These are phyloP conservation scores for Ceratobasidium sp. DNA, from an alignment of 1,284 basidiomycete species.

Conservation along the genomic window DNA sequence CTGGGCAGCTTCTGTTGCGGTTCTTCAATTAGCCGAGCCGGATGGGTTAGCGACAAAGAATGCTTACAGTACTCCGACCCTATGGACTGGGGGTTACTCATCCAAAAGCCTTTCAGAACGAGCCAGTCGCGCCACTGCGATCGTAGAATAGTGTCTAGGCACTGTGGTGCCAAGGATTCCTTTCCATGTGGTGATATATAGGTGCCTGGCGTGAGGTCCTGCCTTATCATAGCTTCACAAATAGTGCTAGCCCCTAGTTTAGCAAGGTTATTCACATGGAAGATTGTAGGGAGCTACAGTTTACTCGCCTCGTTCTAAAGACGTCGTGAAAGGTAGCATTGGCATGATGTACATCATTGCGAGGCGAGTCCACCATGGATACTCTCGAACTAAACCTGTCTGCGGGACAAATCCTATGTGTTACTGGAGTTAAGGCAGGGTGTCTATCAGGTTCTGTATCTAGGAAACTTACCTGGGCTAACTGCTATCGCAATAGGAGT, in stretches of 20 bases:
- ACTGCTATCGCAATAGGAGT: constrained; percentile 38
- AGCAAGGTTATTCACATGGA: neutral
- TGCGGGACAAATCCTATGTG: constrained; percentile 45
- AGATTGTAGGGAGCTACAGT: neutral
- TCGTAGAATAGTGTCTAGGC: constrained; percentile 37
- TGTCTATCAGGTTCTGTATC: neutral
- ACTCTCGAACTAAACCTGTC: constrained; percentile 45
- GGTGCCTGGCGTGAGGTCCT: constrained; percentile 41
- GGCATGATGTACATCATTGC: constrained; percentile 40
- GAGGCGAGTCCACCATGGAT: neutral
- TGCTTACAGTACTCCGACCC: no score
- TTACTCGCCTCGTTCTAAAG: constrained; percentile 38
- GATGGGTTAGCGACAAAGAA: no score
- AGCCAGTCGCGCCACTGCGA: constrained; percentile 42
- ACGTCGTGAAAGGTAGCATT: constrained; percentile 43
- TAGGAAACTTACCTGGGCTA: constrained; percentile 42
- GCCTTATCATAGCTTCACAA: constrained; percentile 24
- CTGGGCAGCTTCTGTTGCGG: no score
- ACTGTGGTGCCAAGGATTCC: constrained; percentile 41
- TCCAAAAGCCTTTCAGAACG: constrained; percentile 38
- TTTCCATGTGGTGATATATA: constrained; percentile 39
- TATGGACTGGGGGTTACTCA: no score
- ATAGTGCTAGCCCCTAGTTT: constrained; percentile 17
- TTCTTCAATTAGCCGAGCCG: no score
- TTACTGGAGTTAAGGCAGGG: neutral